A percentile compares a stretch with the other conserved stretches of the same genome.
These are phyloP conservation scores for Hyphopichia fennica DNA, from an alignment of 1,139 yeast genomes.

Conservation along the genomic window DNA sequence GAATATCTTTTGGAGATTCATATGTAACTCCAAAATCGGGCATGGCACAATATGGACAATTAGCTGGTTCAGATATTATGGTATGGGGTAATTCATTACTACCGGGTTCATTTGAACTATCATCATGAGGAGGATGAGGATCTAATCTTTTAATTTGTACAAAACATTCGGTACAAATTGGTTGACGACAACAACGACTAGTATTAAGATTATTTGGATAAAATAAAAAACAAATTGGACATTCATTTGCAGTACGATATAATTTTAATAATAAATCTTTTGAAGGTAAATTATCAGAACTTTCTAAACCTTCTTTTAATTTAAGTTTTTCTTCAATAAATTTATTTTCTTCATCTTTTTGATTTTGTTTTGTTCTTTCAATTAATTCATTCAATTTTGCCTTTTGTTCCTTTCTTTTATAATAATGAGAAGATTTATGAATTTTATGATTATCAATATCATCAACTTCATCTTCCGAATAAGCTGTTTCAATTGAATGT, in stretches of 20 bases:
- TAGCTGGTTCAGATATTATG: conserved; percentile 81
- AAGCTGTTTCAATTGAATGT: conserved; percentile 61
- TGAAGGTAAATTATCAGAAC: conserved; percentile 23
- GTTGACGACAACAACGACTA: conserved; percentile 91
- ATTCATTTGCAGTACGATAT: conserved; percentile 70
- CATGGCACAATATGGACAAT: conserved; percentile 93
- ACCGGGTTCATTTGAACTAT: conserved; percentile 25
- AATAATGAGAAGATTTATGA: conserved; percentile 50
- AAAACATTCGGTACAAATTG: conserved; percentile 95
- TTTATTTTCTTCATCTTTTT: conserved; percentile 52
- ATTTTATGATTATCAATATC: conserved; percentile 58
- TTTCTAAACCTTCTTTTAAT: conserved; percentile 10
- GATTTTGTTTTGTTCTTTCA: conserved; percentile 49
- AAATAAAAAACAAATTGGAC: conserved; percentile 91
- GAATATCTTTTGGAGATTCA: conserved; percentile 56
- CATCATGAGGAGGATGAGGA: conserved; percentile 94
- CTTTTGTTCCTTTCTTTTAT: conserved; percentile 57
- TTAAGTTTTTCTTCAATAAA: conserved; percentile 41
- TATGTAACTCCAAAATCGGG: conserved; percentile 84
- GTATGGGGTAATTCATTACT: conserved; percentile 50
- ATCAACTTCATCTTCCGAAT: conserved; percentile 51
- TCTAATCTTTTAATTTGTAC: conserved; percentile 90
- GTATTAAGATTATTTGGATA: conserved; percentile 77
- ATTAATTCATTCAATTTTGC: conserved; percentile 49
- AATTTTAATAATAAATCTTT: conserved; percentile 38